Conservation (phyloP, 2,329 filamentous ascomycete genomes). For the Alternaria brassicae region DNA sequence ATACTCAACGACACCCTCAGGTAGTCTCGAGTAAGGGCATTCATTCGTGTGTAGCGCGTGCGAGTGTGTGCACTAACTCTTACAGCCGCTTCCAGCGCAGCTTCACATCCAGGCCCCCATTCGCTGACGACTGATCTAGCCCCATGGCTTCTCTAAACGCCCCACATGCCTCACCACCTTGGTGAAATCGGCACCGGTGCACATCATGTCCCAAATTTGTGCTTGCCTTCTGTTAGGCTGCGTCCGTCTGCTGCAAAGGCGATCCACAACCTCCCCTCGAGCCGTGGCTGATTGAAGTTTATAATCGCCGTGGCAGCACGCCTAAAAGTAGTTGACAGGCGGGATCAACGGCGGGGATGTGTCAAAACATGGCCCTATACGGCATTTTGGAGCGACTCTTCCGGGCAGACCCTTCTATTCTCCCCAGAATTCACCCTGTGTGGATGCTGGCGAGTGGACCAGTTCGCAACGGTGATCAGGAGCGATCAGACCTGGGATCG, state of each 20-base stretch:
- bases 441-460: constrained; percentile 26
- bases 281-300: constrained; percentile 21
- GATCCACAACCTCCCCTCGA: constrained; percentile 32
- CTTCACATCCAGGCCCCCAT: constrained; percentile 1
- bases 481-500: constrained; percentile 27
- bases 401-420: constrained; percentile 18
- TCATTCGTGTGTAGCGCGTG: constrained; percentile 32
- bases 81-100: constrained; percentile 29
- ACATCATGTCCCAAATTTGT: constrained; percentile 29
- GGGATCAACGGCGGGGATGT: constrained; percentile 43
- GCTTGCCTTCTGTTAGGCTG: constrained; percentile 19
- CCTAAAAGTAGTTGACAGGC: constrained; percentile 34
- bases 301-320: constrained; percentile 22
- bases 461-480: constrained; percentile 27
- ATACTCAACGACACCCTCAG: constrained; percentile 38
- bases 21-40: constrained; percentile 35
- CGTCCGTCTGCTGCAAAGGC: constrained; percentile 40
- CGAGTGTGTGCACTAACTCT: constrained; percentile 25
- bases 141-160: constrained; percentile 20
- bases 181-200: constrained; percentile 20
- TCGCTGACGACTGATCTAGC: constrained; percentile 14
- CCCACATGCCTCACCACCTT: constrained; percentile 33
- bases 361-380: constrained; percentile 28
- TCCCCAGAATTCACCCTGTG: constrained; percentile 25
- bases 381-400: constrained; percentile 30